phyloP scores from a whole-genome alignment of 495 filamentous ascomycete species.

The Trichoderma parareesei region DNA sequence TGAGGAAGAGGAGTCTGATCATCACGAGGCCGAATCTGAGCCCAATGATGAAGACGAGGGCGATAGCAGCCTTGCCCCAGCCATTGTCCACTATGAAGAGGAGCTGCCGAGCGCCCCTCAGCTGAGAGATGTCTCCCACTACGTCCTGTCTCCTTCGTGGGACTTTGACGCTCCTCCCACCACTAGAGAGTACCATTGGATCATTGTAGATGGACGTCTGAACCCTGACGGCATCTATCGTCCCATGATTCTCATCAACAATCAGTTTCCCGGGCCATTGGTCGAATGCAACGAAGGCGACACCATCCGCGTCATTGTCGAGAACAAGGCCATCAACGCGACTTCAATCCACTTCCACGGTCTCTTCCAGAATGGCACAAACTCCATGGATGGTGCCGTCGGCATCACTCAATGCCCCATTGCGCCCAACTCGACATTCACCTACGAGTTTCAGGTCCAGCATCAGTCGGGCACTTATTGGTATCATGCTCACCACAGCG shows the following conservation, averaged over 20 bases:
- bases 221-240: slow-evolving; percentile 55
- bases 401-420: slow-evolving; percentile 57
- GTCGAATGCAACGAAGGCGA: slow-evolving; percentile 57
- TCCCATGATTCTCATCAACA: slow-evolving; percentile 61
- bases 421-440: slow-evolving; percentile 26
- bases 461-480: slow-evolving; percentile 37
- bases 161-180: not conserved
- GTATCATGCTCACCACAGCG: slow-evolving; percentile 29
- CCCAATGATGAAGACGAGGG: not conserved
- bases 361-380: slow-evolving; percentile 54
- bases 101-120: not conserved
- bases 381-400: slow-evolving; percentile 56
- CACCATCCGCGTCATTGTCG: slow-evolving; percentile 49
- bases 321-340: slow-evolving; percentile 57
- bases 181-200: not conserved
- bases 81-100: not conserved
- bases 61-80: not conserved
- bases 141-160: not conserved
- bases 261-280: slow-evolving; percentile 53
- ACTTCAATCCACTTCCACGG: slow-evolving; percentile 66
- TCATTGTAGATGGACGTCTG: not conserved
- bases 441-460: slow-evolving; percentile 30
- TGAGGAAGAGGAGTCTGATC: not conserved
- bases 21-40: not conserved
- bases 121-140: not conserved